Percentiles rank a stretch among this genome's conserved stretches.
Conservation (phyloP, 768 basidiomycete species). For the Rhodotorula paludigena region DNA sequence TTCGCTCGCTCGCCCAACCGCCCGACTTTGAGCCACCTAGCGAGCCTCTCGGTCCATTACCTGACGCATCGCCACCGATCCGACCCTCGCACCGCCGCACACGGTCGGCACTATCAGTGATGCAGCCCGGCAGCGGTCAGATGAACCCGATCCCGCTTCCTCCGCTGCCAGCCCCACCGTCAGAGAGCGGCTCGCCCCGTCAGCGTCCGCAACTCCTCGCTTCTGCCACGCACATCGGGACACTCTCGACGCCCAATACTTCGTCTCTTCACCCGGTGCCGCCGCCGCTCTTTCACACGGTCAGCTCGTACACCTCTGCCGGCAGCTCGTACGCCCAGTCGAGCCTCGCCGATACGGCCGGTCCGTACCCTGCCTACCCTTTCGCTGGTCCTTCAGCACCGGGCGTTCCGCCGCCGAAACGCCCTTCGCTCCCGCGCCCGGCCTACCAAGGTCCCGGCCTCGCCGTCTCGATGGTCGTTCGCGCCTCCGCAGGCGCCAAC, state of each 20-base stretch:
- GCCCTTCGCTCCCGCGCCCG: neutral
- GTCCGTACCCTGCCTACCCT: neutral
- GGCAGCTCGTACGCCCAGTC: neutral
- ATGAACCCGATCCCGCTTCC: conserved; percentile 1
- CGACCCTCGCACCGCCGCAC: conserved; percentile 29
- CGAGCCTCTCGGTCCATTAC: neutral
- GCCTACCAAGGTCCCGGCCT: conserved; percentile 12
- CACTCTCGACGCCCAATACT: neutral
- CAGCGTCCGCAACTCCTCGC: neutral
- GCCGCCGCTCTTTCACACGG: neutral
- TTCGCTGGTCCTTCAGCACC: too few species aligned
- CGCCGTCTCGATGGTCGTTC: conserved; percentile 18
- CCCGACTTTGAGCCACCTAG: conserved; percentile 25
- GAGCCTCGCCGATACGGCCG: too few species aligned
- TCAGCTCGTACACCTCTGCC: neutral
- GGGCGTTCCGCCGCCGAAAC: neutral
- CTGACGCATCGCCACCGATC: neutral
- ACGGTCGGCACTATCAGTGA: conserved; percentile 17
- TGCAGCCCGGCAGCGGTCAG: neutral
- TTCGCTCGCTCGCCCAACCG: conserved; percentile 18
- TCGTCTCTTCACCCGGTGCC: neutral
- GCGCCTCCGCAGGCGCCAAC: conserved; percentile 23
- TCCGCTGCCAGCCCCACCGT: neutral
- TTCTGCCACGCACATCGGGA: conserved; percentile 6
- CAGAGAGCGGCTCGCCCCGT: neutral